Percentiles rank a stretch among this genome's conserved stretches.
Conservation (phyloP, 1,139 yeast species). For the Candida buenavistaensis region DNA sequence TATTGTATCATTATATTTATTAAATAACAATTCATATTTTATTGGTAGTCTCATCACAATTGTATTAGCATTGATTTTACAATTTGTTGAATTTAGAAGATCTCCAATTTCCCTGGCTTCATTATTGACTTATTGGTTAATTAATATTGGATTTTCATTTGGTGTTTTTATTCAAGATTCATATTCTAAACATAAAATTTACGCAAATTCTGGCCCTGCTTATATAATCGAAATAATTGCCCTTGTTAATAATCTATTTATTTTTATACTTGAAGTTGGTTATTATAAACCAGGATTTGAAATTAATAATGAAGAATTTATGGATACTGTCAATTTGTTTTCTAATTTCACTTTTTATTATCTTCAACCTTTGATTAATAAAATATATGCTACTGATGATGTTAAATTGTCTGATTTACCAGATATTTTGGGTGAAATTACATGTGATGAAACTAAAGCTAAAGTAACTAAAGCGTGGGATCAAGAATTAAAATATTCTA, state of each 20-base stretch:
- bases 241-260: conserved; percentile 27
- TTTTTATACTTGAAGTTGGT: conserved; percentile 39
- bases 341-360: conserved; percentile 25
- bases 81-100: conserved; percentile 33
- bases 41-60: conserved; percentile 13
- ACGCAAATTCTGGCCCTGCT: conserved; percentile 17
- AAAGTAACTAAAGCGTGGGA: conserved; percentile 13
- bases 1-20: conserved; percentile 4
- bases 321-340: conserved; percentile 22
- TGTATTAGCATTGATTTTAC: conserved; percentile 30
- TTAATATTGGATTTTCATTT: conserved; percentile 17
- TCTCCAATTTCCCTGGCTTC: conserved; percentile 27
- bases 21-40: conserved; percentile 9
- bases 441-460: conserved; percentile 13
- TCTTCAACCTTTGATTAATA: conserved; percentile 24
- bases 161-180: conserved; percentile 30
- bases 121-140: conserved; percentile 33
- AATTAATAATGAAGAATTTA: conserved; percentile 29
- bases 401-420: conserved; percentile 25
- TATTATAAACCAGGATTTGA: conserved; percentile 47
- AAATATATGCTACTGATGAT: conserved; percentile 21
- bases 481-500: conserved; percentile 6
- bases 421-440: conserved; percentile 14
- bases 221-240: conserved; percentile 20
- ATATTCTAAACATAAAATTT: conserved; percentile 29